Conservation (phyloP, 2,329 filamentous ascomycete genomes). For the Diaporthe sp. region DNA sequence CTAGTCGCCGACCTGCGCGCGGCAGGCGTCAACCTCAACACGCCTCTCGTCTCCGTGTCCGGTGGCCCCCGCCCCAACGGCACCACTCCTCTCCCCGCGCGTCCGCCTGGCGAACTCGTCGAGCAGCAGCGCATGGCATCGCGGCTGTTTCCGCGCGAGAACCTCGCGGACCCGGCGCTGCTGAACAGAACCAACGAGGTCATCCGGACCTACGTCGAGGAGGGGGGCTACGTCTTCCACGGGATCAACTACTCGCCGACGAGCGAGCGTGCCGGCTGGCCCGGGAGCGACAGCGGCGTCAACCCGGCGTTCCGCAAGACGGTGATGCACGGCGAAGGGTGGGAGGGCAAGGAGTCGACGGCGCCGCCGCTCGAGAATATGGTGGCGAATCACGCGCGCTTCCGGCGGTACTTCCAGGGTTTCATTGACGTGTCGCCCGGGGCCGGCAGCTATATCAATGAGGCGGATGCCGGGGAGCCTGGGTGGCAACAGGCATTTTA, state of each 20-base stretch:
- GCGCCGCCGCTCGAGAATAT: not conserved
- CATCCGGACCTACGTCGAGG: slow-evolving; percentile 49
- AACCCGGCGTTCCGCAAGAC: slow-evolving; percentile 63
- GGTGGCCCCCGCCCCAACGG: not conserved
- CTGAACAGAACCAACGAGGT: slow-evolving; percentile 47
- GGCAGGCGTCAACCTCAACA: not conserved
- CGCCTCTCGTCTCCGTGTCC: not conserved
- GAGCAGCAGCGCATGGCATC: slow-evolving; percentile 43
- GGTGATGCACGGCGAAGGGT: slow-evolving; percentile 53
- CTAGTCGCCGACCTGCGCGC: slow-evolving; percentile 10
- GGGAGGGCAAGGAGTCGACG: slow-evolving; percentile 28
- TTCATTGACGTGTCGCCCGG: slow-evolving; percentile 47
- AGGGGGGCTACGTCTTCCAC: slow-evolving; percentile 52
- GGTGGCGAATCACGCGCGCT: slow-evolving; percentile 43
- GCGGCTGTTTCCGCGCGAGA: slow-evolving; percentile 52
- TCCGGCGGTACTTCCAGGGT: slow-evolving; percentile 40
- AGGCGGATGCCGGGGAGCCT: slow-evolving; percentile 52
- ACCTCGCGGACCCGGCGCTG: slow-evolving; percentile 45
- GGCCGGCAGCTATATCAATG: slow-evolving; percentile 50
- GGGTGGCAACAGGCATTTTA: slow-evolving; percentile 48
- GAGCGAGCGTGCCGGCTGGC: slow-evolving; percentile 41
- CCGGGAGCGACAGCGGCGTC: slow-evolving; percentile 52
- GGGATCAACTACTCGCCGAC: slow-evolving; percentile 50
- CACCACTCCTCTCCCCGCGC: not conserved
- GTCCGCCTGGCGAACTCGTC: not conserved